Base-by-base conservation (phyloP, 2,329 filamentous ascomycete genomes). In the Rugonectria rugulosa region DNA sequence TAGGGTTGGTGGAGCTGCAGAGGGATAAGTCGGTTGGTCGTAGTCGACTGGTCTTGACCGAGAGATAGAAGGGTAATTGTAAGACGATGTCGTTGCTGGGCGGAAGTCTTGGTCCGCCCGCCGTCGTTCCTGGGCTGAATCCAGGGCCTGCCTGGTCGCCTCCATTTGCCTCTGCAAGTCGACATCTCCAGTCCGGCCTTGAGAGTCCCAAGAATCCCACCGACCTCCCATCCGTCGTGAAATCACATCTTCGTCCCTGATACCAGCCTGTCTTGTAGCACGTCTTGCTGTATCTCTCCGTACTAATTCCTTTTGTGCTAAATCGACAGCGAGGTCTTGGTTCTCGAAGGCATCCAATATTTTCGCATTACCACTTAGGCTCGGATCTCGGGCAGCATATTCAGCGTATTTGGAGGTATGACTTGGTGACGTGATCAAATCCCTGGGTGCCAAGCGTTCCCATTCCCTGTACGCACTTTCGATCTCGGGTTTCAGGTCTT, bases 401-500 rank as follows among this genome's bases (percentile, higher is more conserved):
- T 75, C 72, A 19, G 76, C 73, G 53, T 82, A 81, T n/a, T 68
- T 66, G 2, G 75, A 68, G n/a, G 53, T 59, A 11, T 51, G 63
- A 6, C 51, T 56, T 48, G 51, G 57, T 24, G 62, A 38, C 3
- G 67, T 51, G 52, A 34, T 67, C 32, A 43, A 57, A 12, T 36
- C 40, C 54, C 61, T 72, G 68, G 63, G 74, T 38, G 80, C 75
- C 77, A 81, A 77, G 52, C 84, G 81, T 54, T 81, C 72, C 83
- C 90, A 94, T 50, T 83, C 81, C n/a, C 88, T 81, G 69, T 91
- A 87, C 12, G 88, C 83, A 59, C 81, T 82, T 40, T 89, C 86
- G 49, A 99, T 89, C 15, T 88, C 82, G 1, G 92, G 92, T 68
- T 92, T 95, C 53, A 97, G 80, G 8, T 81, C 75, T 72, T 97